A percentile compares a stretch with the other conserved stretches of the same genome.
Evolutionary conservation across 2,329 filamentous ascomycete genomes (phyloP).

Genomic region (Paramyrothecium sp.): DNA sequence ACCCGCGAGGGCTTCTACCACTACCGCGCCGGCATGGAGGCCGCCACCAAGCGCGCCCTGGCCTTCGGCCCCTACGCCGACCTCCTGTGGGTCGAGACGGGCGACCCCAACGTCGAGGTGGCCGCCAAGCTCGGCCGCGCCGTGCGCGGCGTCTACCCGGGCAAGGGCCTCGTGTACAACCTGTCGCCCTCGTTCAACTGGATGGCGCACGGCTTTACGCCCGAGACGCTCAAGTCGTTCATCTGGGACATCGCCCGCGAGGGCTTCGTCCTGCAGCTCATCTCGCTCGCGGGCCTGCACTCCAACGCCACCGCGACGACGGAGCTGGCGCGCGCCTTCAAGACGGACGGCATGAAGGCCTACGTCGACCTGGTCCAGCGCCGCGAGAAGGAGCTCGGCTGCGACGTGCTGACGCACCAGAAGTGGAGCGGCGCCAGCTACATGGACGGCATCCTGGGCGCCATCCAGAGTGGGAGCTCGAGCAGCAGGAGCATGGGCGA

Average conservation of each 20-base stretch:
- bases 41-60: conserved; percentile 89
- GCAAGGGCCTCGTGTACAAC: conserved; percentile 95
- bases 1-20: conserved; percentile 95
- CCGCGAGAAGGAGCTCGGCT: conserved; percentile 84
- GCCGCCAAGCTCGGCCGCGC: conserved; percentile 72
- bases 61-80: conserved; percentile 92
- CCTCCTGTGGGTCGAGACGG: conserved; percentile 96
- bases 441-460: conserved; percentile 85
- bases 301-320: conserved; percentile 63
- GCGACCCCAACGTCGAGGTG: conserved; percentile 78
- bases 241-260: conserved; percentile 95
- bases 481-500: conserved; percentile 92
- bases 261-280: conserved; percentile 71
- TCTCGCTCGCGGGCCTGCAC: conserved; percentile 65
- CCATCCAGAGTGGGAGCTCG: conserved; percentile 88
- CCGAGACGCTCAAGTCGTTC: conserved; percentile 81
- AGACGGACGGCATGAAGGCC: conserved; percentile 90
- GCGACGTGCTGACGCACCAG: conserved; percentile 93
- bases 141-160: conserved; percentile 68
- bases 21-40: conserved; percentile 77
- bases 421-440: conserved; percentile 73
- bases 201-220: conserved; percentile 90
- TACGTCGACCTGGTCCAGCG: conserved; percentile 94
- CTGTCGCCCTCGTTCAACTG: conserved; percentile 97
- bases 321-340: conserved; percentile 80